phyloP scores from a whole-genome alignment of 1,139 yeast species.

The Geotrichum armillariae region DNA sequence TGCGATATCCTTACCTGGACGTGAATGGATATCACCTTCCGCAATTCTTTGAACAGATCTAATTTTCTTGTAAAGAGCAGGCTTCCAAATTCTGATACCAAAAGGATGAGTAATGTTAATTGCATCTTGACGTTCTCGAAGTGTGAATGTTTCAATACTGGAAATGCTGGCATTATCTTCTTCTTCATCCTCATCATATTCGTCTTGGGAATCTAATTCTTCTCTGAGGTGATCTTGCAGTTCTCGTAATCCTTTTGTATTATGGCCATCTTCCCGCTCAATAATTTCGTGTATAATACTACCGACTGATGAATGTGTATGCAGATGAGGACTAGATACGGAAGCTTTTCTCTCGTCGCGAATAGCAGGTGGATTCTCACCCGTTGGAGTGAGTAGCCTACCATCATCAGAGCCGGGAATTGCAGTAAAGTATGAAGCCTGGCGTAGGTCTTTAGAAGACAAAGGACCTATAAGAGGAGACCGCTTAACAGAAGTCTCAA shows the following conservation, averaged over 20 bases:
- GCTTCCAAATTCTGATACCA: conserved; percentile 98
- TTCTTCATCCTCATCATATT: conserved; percentile 36
- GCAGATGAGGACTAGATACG: conserved; percentile 16
- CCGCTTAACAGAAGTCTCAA: conserved; percentile 1
- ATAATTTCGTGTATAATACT: conserved; percentile 17
- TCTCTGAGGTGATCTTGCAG: conserved; percentile 26
- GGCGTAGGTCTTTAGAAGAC: neutral
- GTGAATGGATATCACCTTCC: conserved; percentile 89
- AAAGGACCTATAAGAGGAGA: conserved; percentile 2
- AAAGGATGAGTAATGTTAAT: conserved; percentile 96
- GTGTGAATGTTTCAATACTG: conserved; percentile 71
- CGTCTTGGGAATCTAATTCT: conserved; percentile 27
- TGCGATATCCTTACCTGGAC: conserved; percentile 54
- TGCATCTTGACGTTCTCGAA: conserved; percentile 92
- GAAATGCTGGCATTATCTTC: conserved; percentile 49
- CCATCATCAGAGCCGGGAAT: conserved; percentile 14
- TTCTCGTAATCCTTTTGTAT: conserved; percentile 7
- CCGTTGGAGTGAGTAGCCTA: neutral
- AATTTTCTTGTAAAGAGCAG: conserved; percentile 88
- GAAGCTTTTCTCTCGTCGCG: conserved; percentile 23
- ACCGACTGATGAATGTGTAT: neutral
- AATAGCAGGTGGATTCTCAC: neutral
- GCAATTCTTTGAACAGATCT: conserved; percentile 92
- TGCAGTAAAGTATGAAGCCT: conserved; percentile 14
- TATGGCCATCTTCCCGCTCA: conserved; percentile 21